Percentiles rank a stretch among this genome's conserved stretches.
Evolutionary conservation across 179 eudicot species (phyloP).

Genomic region (Amaranthus tricolor): DNA sequence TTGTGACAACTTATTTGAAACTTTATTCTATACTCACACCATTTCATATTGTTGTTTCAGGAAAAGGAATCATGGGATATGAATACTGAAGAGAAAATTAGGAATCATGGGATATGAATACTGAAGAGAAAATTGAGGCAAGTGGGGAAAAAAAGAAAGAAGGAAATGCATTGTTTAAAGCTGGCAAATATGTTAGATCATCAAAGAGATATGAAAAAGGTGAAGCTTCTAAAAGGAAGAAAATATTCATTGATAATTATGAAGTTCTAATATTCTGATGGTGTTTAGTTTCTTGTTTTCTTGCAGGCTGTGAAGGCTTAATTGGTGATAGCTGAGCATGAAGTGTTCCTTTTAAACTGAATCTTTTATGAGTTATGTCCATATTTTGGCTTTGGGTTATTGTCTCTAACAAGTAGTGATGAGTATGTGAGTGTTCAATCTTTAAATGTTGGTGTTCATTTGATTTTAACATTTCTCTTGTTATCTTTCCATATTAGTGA

Average conservation of each 20-base stretch:
- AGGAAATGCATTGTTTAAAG: slow-evolving; percentile 78
- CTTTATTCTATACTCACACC: neutral
- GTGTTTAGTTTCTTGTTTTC: neutral
- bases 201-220: slow-evolving; percentile 95
- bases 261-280: neutral
- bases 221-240: slow-evolving; percentile 6
- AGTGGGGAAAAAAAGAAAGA: slow-evolving; percentile 88
- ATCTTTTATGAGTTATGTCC: too few relatives aligned
- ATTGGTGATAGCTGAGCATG: too few relatives aligned
- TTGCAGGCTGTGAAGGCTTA: slow-evolving; percentile 89
- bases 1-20: neutral
- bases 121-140: slow-evolving; percentile 79
- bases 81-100: slow-evolving; percentile 80
- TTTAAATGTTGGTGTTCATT: too few relatives aligned
- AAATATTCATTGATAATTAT: neutral
- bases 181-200: slow-evolving; percentile 72
- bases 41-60: slow-evolving; percentile 29
- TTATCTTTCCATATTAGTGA: too few relatives aligned
- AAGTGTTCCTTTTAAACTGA: too few relatives aligned
- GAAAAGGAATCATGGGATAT: slow-evolving; percentile 97
- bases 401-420: too few relatives aligned
- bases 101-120: slow-evolving; percentile 95
- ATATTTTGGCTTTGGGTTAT: too few relatives aligned
- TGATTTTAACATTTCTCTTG: too few relatives aligned
- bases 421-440: too few relatives aligned